A percentile compares a stretch with the other conserved stretches of the same genome.
These are phyloP conservation scores for Protomyces gravidus DNA, from an alignment of 1,139 yeast genomes.

Conservation along the genomic window DNA sequence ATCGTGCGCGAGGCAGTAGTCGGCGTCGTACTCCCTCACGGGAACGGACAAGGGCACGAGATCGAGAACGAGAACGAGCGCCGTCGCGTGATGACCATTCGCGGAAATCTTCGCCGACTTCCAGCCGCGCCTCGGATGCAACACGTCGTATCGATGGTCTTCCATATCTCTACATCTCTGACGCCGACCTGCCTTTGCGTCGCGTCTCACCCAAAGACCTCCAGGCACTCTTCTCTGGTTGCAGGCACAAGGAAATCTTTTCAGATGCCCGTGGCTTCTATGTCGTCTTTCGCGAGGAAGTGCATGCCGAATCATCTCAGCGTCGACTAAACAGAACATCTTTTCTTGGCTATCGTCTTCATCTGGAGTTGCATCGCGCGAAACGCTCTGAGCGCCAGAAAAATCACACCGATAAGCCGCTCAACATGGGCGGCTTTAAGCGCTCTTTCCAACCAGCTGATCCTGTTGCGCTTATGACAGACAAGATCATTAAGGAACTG, in stretches of 20 bases:
- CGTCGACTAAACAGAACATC: slow-evolving; percentile 60
- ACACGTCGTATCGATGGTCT: slow-evolving; percentile 47
- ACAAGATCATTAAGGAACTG: slow-evolving; percentile 59
- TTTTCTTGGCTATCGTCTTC: slow-evolving; percentile 50
- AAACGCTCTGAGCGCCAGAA: background rate
- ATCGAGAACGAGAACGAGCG: background rate
- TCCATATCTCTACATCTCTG: slow-evolving; percentile 56
- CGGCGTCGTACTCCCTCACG: background rate
- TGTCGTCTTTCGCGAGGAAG: slow-evolving; percentile 59
- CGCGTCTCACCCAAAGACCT: slow-evolving; percentile 53
- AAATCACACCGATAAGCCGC: slow-evolving; percentile 5
- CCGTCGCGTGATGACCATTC: too few species aligned
- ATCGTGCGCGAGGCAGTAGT: background rate
- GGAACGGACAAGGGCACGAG: background rate
- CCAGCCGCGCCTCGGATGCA: background rate
- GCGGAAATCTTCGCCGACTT: background rate
- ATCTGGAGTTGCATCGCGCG: slow-evolving; percentile 52
- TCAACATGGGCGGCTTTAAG: slow-evolving; percentile 22
- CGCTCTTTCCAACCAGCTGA: slow-evolving; percentile 40
- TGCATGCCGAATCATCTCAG: slow-evolving; percentile 65
- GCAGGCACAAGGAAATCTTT: slow-evolving; percentile 45
- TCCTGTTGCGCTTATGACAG: slow-evolving; percentile 54
- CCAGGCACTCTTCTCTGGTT: slow-evolving; percentile 50
- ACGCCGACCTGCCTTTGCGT: slow-evolving; percentile 52
- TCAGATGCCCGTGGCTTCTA: slow-evolving; percentile 52